Percentiles rank a stretch among this genome's conserved stretches.
Evolutionary conservation across 225 moss, liverwort and hornwort species (phyloP).

Genomic region (Marchantia polymorpha): DNA sequence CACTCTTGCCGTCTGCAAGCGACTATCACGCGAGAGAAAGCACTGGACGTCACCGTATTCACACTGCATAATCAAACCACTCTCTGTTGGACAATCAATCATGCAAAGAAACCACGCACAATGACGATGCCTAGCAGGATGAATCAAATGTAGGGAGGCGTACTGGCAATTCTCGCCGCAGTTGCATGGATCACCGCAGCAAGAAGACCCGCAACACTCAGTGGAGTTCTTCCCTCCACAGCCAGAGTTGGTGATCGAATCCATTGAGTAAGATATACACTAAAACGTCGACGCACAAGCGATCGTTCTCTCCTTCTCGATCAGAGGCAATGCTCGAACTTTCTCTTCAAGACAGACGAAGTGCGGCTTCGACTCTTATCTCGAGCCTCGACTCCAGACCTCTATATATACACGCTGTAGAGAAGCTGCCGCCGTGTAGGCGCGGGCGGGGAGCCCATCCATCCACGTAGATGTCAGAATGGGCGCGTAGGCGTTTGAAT

Average conservation of each 20-base stretch:
- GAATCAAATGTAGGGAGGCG: not conserved
- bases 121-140: not conserved
- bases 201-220: not conserved
- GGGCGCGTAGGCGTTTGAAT: not conserved
- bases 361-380: too few relatives aligned
- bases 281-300: too few relatives aligned
- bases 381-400: too few relatives aligned
- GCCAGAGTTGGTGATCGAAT: not conserved
- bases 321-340: too few relatives aligned
- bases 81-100: too few relatives aligned
- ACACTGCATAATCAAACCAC: too few relatives aligned
- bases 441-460: not conserved
- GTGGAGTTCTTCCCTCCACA: constrained; percentile 4
- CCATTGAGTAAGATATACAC: not conserved
- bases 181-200: constrained; percentile 20
- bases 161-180: constrained; percentile 15
- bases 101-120: too few relatives aligned
- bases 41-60: too few relatives aligned
- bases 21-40: not conserved
- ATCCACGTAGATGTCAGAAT: not conserved
- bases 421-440: not conserved
- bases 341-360: too few relatives aligned
- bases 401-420: not conserved
- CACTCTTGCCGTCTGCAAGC: not conserved
- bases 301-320: too few relatives aligned